A percentile compares a stretch with the other conserved stretches of the same genome.
phyloP scores from a whole-genome alignment of 371 early-diverging fungal species.

The Nematocida major region DNA sequence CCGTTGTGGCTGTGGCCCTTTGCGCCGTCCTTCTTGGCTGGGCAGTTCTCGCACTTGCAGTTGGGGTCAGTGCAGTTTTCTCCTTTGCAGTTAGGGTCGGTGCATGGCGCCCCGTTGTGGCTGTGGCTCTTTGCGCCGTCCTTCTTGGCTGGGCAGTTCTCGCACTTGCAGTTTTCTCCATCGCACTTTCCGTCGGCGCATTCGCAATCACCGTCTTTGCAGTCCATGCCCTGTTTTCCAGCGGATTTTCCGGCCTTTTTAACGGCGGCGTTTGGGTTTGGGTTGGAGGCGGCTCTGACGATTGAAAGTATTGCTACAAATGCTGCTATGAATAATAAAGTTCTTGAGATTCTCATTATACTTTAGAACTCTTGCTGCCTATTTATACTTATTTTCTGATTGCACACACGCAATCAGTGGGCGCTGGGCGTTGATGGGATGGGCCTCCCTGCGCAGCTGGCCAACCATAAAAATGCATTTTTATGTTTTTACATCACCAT shows the following conservation, averaged over 20 bases:
- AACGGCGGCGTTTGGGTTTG: neutral
- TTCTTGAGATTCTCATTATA: constrained; percentile 11
- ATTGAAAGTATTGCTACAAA: neutral
- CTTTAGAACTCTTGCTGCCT: neutral
- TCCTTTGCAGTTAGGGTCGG: neutral
- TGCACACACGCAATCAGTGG: neutral
- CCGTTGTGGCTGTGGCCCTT: neutral
- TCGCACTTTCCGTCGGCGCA: neutral
- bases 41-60: neutral
- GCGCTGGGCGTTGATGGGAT: neutral
- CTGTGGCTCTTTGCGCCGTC: neutral
- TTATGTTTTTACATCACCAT: constrained; percentile 26
- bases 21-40: neutral
- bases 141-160: neutral
- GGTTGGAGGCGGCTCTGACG: neutral
- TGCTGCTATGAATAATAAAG: neutral
- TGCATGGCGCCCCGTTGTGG: neutral
- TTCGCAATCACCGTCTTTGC: neutral
- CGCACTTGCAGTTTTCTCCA: neutral
- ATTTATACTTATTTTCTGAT: constrained; percentile 8
- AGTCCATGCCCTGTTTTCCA: neutral
- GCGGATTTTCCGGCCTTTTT: neutral
- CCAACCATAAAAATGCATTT: neutral
- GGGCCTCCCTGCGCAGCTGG: neutral
- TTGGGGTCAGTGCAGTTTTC: neutral